Percentiles rank a stretch among this genome's conserved stretches.
Evolutionary conservation across 108 stramenopile genomes (phyloP).

Genomic region (Thalassiosira profunda): DNA sequence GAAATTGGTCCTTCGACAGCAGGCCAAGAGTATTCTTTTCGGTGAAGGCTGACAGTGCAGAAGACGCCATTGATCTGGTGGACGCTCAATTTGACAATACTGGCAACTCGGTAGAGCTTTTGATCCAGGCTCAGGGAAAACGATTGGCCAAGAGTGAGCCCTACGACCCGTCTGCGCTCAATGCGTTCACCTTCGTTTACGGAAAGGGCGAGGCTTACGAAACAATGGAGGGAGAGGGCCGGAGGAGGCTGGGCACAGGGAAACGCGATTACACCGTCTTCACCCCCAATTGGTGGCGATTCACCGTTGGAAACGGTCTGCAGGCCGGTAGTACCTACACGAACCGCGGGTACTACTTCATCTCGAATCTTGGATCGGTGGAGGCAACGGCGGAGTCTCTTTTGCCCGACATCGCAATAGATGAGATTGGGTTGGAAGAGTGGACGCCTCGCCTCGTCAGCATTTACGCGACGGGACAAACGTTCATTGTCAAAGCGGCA

Average conservation of each 20-base stretch:
- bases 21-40: constrained; percentile 1
- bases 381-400: constrained; percentile 17
- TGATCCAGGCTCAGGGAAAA: background rate
- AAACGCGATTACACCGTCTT: constrained; percentile 17
- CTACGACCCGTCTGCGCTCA: constrained; percentile 3
- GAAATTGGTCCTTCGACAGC: background rate
- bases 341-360: constrained; percentile 9
- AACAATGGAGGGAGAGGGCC: background rate
- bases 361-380: background rate
- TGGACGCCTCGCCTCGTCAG: constrained; percentile 1
- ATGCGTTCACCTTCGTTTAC: constrained; percentile 13
- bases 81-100: constrained; percentile 8
- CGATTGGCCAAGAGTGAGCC: background rate
- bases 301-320: background rate
- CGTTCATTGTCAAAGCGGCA: constrained; percentile 13
- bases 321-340: constrained; percentile 1
- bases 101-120: background rate
- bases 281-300: constrained; percentile 7
- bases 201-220: constrained; percentile 9
- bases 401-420: background rate
- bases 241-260: background rate
- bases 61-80: constrained; percentile 1
- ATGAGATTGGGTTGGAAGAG: background rate
- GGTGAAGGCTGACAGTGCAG: background rate
- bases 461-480: background rate